phyloP scores from a whole-genome alignment of 2,329 filamentous ascomycete species.

The Gaeumannomyces sp. region DNA sequence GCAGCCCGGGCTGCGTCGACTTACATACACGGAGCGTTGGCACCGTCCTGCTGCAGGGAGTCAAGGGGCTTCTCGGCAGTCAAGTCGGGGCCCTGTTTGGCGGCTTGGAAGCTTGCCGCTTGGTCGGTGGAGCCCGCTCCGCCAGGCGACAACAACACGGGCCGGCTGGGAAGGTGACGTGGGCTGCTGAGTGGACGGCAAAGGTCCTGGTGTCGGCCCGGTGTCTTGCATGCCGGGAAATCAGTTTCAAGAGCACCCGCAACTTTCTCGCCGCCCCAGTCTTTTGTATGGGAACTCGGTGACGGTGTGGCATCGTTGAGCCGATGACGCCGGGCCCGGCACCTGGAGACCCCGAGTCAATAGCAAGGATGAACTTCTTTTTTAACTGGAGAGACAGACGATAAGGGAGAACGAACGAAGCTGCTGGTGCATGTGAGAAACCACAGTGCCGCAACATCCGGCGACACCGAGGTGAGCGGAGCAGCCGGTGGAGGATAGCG shows the following conservation, averaged over 20 bases:
- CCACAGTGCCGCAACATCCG: not conserved
- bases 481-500: not conserved
- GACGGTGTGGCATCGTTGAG: not conserved
- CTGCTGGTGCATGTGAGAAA: not conserved
- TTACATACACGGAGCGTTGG: not conserved
- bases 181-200: not conserved
- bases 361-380: not conserved
- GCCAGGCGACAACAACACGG: not conserved
- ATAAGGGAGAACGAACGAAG: not conserved
- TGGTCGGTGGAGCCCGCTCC: not conserved
- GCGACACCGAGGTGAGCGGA: not conserved
- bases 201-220: not conserved
- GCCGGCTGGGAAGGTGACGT: not conserved
- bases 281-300: constrained; percentile 1
- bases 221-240: not conserved
- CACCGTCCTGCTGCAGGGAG: not conserved
- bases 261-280: not conserved
- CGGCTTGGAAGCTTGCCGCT: not conserved
- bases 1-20: not conserved
- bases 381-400: too few relatives aligned
- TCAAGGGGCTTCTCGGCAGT: not conserved
- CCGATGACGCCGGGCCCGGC: not conserved
- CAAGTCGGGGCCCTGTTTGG: too few relatives aligned
- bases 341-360: not conserved
- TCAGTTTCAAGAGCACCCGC: not conserved